Conservation (phyloP, 345 rosid species). For the Moricandia moricandioides region DNA sequence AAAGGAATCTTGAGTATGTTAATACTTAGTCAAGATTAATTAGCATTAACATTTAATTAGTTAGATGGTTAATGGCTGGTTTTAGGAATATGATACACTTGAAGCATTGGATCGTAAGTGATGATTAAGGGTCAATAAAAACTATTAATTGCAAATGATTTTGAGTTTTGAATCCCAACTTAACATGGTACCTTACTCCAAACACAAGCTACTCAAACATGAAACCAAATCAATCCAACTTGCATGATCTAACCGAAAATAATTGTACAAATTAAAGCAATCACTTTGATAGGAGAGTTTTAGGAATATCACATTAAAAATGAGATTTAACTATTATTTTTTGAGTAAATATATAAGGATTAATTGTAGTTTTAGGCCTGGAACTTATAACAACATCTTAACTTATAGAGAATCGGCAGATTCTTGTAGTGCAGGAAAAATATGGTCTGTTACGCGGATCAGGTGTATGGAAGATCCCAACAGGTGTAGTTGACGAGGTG, state of each 20-base stretch:
- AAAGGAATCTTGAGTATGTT: background rate
- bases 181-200: background rate
- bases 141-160: background rate
- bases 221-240: background rate
- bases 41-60: background rate
- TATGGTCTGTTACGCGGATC: constrained; percentile 50
- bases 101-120: background rate
- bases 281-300: background rate
- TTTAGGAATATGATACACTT: background rate
- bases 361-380: background rate
- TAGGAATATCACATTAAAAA: background rate
- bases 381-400: background rate
- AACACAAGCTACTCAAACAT: background rate
- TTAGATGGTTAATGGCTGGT: background rate
- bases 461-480: constrained; percentile 86
- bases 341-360: background rate
- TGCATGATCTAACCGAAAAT: background rate
- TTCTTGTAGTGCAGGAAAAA: constrained; percentile 83
- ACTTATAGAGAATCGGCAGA: constrained; percentile 35
- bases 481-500: constrained; percentile 83
- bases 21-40: background rate
- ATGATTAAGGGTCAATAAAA: background rate
- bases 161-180: background rate
- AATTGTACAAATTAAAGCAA: background rate
- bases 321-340: background rate